Evolutionary conservation across 352 stramenopile species (phyloP).

Genomic region (Pythium rishiriense): DNA sequence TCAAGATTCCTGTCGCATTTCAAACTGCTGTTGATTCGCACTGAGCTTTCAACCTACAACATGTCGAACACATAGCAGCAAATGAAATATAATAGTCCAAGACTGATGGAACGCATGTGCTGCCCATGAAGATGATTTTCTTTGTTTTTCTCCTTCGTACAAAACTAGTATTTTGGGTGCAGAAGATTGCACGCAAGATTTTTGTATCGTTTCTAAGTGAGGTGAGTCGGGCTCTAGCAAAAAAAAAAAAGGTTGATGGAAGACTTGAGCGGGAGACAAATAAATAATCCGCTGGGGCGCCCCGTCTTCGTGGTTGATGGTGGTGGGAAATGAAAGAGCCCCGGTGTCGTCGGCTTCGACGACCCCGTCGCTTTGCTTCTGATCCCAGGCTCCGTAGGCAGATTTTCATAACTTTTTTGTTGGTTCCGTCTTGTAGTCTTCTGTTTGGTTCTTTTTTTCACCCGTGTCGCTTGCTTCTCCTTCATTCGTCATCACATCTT

Average conservation of each 20-base stretch:
- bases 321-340: neutral
- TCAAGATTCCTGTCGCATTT: slow-evolving; percentile 52
- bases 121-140: slow-evolving; percentile 9
- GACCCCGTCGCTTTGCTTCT: neutral
- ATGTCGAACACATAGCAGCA: neutral
- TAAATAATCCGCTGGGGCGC: slow-evolving; percentile 29
- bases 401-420: slow-evolving; percentile 19
- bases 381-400: slow-evolving; percentile 12
- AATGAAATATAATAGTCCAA: neutral
- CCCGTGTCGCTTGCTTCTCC: neutral
- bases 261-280: slow-evolving; percentile 28
- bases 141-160: slow-evolving; percentile 15
- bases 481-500: slow-evolving; percentile 1
- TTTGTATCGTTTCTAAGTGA: slow-evolving; percentile 19
- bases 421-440: slow-evolving; percentile 13
- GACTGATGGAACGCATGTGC: neutral
- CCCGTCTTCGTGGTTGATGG: slow-evolving; percentile 15
- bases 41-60: neutral
- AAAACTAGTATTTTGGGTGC: slow-evolving; percentile 26
- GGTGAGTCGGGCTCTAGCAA: slow-evolving; percentile 18
- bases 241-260: slow-evolving; percentile 24
- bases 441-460: slow-evolving; percentile 1
- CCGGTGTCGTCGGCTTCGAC: neutral
- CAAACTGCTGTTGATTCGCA: slow-evolving; percentile 32
- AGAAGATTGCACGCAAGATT: slow-evolving; percentile 7